A percentile compares a stretch with the other conserved stretches of the same genome.
Conservation (phyloP, 371 early-diverging fungal species). For the Saksenaea vasiformis region DNA sequence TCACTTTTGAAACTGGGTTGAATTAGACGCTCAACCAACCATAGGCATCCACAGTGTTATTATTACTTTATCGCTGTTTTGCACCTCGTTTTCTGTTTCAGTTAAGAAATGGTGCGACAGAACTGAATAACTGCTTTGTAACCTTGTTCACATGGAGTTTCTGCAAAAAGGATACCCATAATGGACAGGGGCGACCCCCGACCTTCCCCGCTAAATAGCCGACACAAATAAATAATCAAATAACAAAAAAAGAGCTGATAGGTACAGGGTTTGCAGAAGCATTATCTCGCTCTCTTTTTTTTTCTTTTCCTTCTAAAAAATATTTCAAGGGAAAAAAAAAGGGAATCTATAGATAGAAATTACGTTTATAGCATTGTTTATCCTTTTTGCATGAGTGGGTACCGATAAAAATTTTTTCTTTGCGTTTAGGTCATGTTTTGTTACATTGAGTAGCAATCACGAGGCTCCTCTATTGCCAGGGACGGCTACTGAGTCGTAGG, state of each 20-base stretch:
- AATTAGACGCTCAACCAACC: neutral
- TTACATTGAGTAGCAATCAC: neutral
- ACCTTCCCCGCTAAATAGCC: constrained; percentile 3
- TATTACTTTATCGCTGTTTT: neutral
- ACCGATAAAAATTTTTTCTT: neutral
- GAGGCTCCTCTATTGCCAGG: constrained; percentile 7
- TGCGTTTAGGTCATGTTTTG: neutral
- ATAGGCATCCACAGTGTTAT: neutral
- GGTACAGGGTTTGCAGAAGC: no score
- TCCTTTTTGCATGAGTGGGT: neutral
- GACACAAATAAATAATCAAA: neutral
- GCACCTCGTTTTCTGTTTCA: neutral
- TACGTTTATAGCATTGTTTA: neutral
- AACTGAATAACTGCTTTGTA: neutral
- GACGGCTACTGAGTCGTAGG: constrained; percentile 42
- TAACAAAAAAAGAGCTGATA: neutral
- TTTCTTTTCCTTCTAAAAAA: neutral
- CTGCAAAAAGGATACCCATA: neutral
- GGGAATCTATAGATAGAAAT: neutral
- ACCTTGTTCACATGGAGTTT: constrained; percentile 1
- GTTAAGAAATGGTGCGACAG: neutral
- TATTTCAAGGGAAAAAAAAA: neutral
- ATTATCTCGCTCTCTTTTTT: no score
- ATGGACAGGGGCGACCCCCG: constrained; percentile 6
- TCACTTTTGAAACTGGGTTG: neutral